Evolutionary conservation across 2,329 filamentous ascomycete species (phyloP).

Genomic region (Diaporthe citri): DNA sequence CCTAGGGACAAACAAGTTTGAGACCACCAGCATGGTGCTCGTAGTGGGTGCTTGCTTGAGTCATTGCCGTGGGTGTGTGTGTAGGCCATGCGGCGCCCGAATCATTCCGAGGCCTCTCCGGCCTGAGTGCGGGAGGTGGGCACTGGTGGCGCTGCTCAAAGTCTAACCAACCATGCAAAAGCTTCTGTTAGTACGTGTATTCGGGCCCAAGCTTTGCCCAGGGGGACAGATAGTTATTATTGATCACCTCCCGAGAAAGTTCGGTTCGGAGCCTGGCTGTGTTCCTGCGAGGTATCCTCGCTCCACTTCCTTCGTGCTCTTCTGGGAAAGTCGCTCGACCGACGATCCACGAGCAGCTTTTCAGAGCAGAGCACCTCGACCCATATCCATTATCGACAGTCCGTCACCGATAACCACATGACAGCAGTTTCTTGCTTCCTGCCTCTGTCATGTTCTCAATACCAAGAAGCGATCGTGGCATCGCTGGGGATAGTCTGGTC

Average conservation of each 20-base stretch:
- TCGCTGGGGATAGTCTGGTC: conserved; percentile 11
- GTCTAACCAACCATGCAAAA: conserved; percentile 5
- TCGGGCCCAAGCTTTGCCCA: background rate
- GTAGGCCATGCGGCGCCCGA: conserved; percentile 8
- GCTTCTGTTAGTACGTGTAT: conserved; percentile 8
- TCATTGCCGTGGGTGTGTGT: conserved; percentile 3
- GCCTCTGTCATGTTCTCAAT: conserved; percentile 7
- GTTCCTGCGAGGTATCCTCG: background rate
- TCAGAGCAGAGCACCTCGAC: conserved; percentile 14
- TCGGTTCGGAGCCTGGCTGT: background rate
- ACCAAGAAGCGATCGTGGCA: conserved; percentile 16
- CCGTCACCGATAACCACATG: background rate
- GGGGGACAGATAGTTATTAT: background rate
- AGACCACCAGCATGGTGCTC: conserved; percentile 1
- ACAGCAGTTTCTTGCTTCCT: background rate
- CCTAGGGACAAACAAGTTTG: conserved; percentile 20
- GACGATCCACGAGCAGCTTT: conserved; percentile 13
- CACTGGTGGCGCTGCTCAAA: conserved; percentile 1
- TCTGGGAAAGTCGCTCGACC: background rate
- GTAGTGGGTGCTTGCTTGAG: background rate
- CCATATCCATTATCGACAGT: background rate
- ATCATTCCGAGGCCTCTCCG: conserved; percentile 9
- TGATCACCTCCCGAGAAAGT: background rate
- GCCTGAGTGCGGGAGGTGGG: background rate
- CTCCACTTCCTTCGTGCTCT: conserved; percentile 2